A percentile compares a stretch with the other conserved stretches of the same genome.
phyloP scores from a whole-genome alignment of 768 basidiomycete genomes.

The Mycena venus region DNA sequence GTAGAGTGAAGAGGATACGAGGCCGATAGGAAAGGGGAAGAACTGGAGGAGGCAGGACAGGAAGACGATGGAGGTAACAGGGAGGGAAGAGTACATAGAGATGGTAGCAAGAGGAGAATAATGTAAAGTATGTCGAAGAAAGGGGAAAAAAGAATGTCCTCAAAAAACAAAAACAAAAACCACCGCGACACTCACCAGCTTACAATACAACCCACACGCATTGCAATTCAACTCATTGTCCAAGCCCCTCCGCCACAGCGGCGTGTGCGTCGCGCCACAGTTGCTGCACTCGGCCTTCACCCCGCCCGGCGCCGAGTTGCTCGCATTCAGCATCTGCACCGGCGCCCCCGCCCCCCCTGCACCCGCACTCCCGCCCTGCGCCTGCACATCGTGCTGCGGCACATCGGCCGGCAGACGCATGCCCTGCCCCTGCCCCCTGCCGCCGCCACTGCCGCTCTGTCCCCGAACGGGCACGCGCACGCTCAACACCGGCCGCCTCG shows the following conservation, averaged over 20 bases:
- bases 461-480: slow-evolving; percentile 20
- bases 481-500: slow-evolving; percentile 26
- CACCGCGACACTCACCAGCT: slow-evolving; percentile 69
- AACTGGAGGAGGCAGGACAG: no score
- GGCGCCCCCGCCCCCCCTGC: neutral
- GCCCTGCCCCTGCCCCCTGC: slow-evolving; percentile 16
- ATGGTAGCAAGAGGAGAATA: neutral
- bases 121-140: neutral
- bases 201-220: slow-evolving; percentile 90
- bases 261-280: slow-evolving; percentile 91
- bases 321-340: slow-evolving; percentile 33
- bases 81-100: no score
- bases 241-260: slow-evolving; percentile 87
- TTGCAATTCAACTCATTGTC: slow-evolving; percentile 94
- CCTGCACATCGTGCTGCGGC: neutral
- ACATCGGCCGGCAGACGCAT: slow-evolving; percentile 16
- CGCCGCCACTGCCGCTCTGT: no score
- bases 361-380: neutral
- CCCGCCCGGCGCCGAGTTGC: slow-evolving; percentile 65
- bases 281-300: slow-evolving; percentile 90
- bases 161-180: slow-evolving; percentile 13
- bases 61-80: no score
- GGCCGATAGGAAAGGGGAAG: no score
- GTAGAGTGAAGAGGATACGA: neutral
- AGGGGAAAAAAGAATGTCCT: neutral